phyloP scores from a whole-genome alignment of 106 monocot species.

The Allium cepa region DNA sequence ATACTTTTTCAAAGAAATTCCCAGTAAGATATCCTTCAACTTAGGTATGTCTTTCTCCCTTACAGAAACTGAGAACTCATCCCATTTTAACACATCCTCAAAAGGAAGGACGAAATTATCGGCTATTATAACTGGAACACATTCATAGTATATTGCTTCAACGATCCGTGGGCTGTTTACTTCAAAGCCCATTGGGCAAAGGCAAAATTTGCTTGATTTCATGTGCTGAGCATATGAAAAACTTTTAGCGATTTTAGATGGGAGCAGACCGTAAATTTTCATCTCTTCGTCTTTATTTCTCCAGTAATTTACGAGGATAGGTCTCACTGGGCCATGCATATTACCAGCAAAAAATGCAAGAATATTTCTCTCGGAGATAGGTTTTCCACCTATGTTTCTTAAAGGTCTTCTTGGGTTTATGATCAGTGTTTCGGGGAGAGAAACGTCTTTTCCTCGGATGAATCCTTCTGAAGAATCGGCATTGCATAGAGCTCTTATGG shows the following conservation, averaged over 20 bases:
- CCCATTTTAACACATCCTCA: constrained; percentile 72
- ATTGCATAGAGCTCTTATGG: constrained; percentile 79
- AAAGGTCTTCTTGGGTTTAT: constrained; percentile 45
- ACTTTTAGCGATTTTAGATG: constrained; percentile 20
- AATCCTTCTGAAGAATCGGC: constrained; percentile 78
- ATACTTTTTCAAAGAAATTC: constrained; percentile 35
- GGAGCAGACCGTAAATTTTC: constrained; percentile 47
- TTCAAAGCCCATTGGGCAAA: constrained; percentile 82
- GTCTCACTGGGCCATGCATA: constrained; percentile 73
- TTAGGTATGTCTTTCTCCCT: constrained; percentile 68
- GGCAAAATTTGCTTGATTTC: constrained; percentile 70
- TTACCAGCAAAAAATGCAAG: constrained; percentile 82
- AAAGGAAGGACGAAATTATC: constrained; percentile 75
- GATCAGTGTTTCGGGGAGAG: constrained; percentile 88
- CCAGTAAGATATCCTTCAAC: constrained; percentile 45
- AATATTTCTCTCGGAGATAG: constrained; percentile 29
- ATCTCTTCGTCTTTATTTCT: constrained; percentile 47
- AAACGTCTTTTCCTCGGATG: constrained; percentile 59
- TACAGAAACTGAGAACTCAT: constrained; percentile 52
- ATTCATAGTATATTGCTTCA: constrained; percentile 77
- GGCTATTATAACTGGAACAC: constrained; percentile 78
- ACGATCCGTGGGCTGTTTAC: constrained; percentile 89
- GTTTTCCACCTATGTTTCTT: constrained; percentile 48
- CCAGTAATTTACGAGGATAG: constrained; percentile 50
- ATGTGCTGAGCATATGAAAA: constrained; percentile 64